Evolutionary conservation across 202 grass and related monocot genomes (phyloP), one percentile per base, ranked within the genome.

Genomic region (Musa balbisiana): DNA sequence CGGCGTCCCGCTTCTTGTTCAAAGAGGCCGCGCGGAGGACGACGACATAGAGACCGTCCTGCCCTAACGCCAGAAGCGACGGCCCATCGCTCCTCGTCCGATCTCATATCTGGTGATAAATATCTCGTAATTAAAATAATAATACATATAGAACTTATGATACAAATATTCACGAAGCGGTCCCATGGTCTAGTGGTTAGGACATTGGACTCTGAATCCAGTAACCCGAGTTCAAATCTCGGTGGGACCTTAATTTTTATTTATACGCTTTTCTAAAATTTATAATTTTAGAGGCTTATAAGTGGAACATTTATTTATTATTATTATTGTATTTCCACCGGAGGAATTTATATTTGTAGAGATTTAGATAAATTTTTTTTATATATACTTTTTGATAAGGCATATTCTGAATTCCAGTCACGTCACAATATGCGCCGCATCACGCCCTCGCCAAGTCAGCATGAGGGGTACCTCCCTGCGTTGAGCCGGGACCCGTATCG

Each of bases 1-100:
- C 83, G 6, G 88, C 90, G 68, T 91, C 90, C 90, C 88, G 93
- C 29, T 78, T 76, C 76, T 84, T 93, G 11, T 51, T 51, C 49
- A 21, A 51, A 49, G 67, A n/a, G 19, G 16, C 66, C 5, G 3
- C 14, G 15, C 3, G 54, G 54, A 56, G 11, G 55, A 5, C 14
- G 33, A 20, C 8, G 33, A n/a, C 43, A 49, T 51, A 49, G 67
- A 70, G 43, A 70, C 50, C 43, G 19, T 16, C 67, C 49, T 49
- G 33, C 67, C 33, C 33, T 1, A 19, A 16, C 33, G 33, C 67
- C 33, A 51, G 16, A 2, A 70, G 0, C 43, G 67, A 20, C 15
- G 0, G 26, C 29, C 25, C 27, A 6, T 11, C 17, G 1, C 6
- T 15, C 29, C 67, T 51, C 43, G 8, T 33, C 29, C 16, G 64